Percentiles rank a stretch among this genome's conserved stretches.
Conservation (phyloP, 2,329 filamentous ascomycete genomes). For the Trichoderma sp. region DNA sequence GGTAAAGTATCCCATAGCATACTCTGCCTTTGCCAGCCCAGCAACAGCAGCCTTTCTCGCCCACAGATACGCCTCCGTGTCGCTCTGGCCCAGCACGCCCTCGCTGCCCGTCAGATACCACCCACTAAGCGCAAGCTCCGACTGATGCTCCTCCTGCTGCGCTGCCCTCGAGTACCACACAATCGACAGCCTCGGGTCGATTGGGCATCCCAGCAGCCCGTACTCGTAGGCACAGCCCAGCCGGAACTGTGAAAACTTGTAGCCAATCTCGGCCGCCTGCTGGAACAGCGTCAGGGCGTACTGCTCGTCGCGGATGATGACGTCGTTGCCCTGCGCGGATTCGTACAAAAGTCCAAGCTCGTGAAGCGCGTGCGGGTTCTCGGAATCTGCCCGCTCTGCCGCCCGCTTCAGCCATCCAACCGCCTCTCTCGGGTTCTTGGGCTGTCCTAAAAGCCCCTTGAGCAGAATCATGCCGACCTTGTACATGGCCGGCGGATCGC, state of each 20-base stretch:
- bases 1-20: slow-evolving; percentile 95
- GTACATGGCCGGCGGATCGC: slow-evolving; percentile 94
- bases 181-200: slow-evolving; percentile 82
- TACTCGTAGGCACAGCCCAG: slow-evolving; percentile 89
- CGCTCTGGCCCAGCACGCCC: slow-evolving; percentile 83
- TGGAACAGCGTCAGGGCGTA: slow-evolving; percentile 81
- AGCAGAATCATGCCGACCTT: slow-evolving; percentile 96
- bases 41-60: slow-evolving; percentile 87
- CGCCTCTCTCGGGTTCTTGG: slow-evolving; percentile 77
- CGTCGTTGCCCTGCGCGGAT: slow-evolving; percentile 63
- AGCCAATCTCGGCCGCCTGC: slow-evolving; percentile 82
- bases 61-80: slow-evolving; percentile 97
- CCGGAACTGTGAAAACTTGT: slow-evolving; percentile 92
- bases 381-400: slow-evolving; percentile 78
- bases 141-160: slow-evolving; percentile 89
- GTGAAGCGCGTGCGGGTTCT: slow-evolving; percentile 94
- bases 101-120: slow-evolving; percentile 94
- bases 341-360: slow-evolving; percentile 72
- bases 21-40: slow-evolving; percentile 89
- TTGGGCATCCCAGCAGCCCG: slow-evolving; percentile 74
- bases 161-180: slow-evolving; percentile 93
- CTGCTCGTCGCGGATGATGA: slow-evolving; percentile 73
- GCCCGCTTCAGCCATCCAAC: slow-evolving; percentile 91
- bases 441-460: slow-evolving; percentile 89
- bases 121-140: slow-evolving; percentile 78